Conservation (phyloP, 73 alveolate species). For the Tetrahymena elliotti region DNA sequence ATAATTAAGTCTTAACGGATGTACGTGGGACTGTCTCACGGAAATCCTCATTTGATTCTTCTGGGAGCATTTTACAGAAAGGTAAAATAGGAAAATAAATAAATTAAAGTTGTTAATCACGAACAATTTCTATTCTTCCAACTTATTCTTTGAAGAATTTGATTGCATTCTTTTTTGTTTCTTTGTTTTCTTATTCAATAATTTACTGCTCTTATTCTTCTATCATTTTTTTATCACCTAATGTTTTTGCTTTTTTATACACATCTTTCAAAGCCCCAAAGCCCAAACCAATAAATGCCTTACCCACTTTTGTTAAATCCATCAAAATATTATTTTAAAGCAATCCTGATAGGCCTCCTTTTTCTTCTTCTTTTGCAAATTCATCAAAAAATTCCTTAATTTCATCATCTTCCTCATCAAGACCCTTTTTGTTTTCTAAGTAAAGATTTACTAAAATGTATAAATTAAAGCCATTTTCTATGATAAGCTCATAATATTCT, state of each 20-base stretch:
- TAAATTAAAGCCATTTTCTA: conserved; percentile 31
- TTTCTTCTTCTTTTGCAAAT: not conserved
- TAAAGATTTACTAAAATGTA: conserved; percentile 20
- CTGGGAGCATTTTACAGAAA: conserved; percentile 28
- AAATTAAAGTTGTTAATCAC: conserved; percentile 17
- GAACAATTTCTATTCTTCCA: conserved; percentile 17
- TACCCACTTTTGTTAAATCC: not conserved
- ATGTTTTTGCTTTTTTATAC: not conserved
- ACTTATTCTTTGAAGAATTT: conserved; percentile 8
- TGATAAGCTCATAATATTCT: conserved; percentile 4
- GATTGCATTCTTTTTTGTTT: conserved; percentile 1
- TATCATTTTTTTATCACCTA: not conserved
- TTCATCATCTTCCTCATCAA: conserved; percentile 23
- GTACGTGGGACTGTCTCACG: conserved; percentile 34
- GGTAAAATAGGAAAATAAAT: conserved; percentile 38
- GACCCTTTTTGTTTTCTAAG: conserved; percentile 13
- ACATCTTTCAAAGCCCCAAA: not conserved
- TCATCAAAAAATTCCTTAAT: conserved; percentile 14
- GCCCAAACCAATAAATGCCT: conserved; percentile 2
- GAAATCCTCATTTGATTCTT: conserved; percentile 19
- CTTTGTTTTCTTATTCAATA: conserved; percentile 9
- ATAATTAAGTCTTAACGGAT: conserved; percentile 16
- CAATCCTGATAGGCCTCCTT: not conserved
- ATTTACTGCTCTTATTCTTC: conserved; percentile 15
- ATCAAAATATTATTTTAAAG: not conserved